A percentile compares a stretch with the other conserved stretches of the same genome.
Evolutionary conservation across 805 yeast genomes (phyloP).

Genomic region (Millerago galiae): DNA sequence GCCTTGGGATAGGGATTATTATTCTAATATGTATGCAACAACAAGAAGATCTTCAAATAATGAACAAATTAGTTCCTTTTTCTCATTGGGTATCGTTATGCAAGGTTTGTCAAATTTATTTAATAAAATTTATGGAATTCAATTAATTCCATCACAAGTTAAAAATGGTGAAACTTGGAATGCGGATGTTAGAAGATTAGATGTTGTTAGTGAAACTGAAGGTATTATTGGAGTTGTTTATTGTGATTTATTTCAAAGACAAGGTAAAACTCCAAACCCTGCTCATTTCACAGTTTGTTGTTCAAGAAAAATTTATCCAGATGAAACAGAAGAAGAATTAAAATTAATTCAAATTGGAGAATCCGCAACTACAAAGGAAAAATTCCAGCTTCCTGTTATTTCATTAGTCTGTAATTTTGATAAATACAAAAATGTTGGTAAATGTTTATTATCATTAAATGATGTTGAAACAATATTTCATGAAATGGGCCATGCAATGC

Average conservation of each 20-base stretch:
- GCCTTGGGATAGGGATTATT: constrained; percentile 93
- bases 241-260: constrained; percentile 78
- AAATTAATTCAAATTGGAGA: constrained; percentile 29
- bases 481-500: constrained; percentile 99
- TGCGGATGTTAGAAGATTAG: constrained; percentile 72
- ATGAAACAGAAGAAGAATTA: constrained; percentile 37
- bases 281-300: constrained; percentile 96
- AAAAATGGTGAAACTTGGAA: constrained; percentile 82
- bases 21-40: constrained; percentile 28
- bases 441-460: constrained; percentile 57
- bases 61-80: constrained; percentile 57
- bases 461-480: constrained; percentile 95
- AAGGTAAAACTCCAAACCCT: constrained; percentile 73
- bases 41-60: constrained; percentile 29
- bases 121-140: constrained; percentile 66
- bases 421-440: constrained; percentile 32
- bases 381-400: constrained; percentile 81
- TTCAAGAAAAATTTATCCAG: constrained; percentile 68
- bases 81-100: constrained; percentile 81
- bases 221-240: constrained; percentile 76
- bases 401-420: constrained; percentile 82
- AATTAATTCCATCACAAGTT: constrained; percentile 59
- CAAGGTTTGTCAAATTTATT: constrained; percentile 75
- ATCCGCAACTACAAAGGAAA: constrained; percentile 32
- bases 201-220: constrained; percentile 59